A percentile compares a stretch with the other conserved stretches of the same genome.
Conservation (phyloP, 2,329 filamentous ascomycete species). For the Arthrobotrys conoides region DNA sequence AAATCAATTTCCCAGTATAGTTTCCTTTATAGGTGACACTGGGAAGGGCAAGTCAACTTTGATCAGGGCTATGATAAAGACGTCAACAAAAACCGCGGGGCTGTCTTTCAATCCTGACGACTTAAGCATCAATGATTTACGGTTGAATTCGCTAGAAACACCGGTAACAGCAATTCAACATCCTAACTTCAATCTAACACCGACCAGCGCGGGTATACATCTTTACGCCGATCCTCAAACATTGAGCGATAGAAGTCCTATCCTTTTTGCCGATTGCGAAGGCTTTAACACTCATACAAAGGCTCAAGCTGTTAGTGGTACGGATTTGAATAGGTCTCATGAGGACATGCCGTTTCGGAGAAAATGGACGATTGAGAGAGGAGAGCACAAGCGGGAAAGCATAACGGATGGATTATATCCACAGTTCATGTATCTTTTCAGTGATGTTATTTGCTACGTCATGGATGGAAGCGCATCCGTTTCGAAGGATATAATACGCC, state of each 20-base stretch:
- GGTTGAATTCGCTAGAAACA: background rate
- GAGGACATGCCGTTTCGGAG: conserved; percentile 7
- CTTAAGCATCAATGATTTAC: conserved; percentile 7
- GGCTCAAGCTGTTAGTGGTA: background rate
- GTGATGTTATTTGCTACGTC: conserved; percentile 39
- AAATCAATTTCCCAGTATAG: conserved; percentile 36
- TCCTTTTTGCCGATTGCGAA: conserved; percentile 33
- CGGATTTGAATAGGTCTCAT: background rate
- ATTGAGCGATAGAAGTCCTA: conserved; percentile 10
- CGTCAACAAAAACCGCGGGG: background rate
- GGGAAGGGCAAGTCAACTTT: conserved; percentile 29
- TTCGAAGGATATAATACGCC: conserved; percentile 11
- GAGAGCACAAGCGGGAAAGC: background rate
- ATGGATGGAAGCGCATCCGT: conserved; percentile 9
- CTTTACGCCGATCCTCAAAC: conserved; percentile 14
- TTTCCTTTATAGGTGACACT: conserved; percentile 30
- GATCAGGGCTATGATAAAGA: conserved; percentile 15
- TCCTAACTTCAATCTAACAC: background rate
- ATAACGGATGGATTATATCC: conserved; percentile 25
- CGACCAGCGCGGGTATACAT: conserved; percentile 34
- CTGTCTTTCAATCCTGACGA: background rate
- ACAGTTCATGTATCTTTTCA: conserved; percentile 35
- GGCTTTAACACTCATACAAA: conserved; percentile 23
- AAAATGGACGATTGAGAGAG: background rate
- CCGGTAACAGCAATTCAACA: background rate